A percentile compares a stretch with the other conserved stretches of the same genome.
Conservation (phyloP, 768 basidiomycete species). For the Clathrus columnatus region DNA sequence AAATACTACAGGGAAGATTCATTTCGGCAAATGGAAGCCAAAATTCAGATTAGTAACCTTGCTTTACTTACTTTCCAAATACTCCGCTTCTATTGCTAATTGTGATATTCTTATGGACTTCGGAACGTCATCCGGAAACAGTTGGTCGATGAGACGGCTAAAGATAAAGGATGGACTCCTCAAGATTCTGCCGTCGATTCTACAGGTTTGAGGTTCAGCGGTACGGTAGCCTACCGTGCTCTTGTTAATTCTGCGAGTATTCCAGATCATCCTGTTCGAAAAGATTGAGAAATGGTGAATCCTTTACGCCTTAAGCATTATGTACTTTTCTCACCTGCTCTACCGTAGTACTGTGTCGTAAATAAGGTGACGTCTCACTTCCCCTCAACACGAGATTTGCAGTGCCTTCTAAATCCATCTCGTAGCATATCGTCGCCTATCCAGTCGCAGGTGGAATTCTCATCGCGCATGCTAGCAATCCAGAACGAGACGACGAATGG, state of each 20-base stretch:
- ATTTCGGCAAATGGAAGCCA: conserved; percentile 14
- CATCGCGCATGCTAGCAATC: not conserved
- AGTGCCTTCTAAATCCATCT: not conserved
- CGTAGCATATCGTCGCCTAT: not conserved
- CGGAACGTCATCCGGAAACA: conserved; percentile 24
- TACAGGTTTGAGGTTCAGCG: conserved; percentile 45
- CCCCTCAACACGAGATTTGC: too few species aligned
- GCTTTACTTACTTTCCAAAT: conserved; percentile 16
- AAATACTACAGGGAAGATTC: not conserved
- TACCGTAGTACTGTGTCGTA: not conserved
- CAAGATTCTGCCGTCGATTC: conserved; percentile 31
- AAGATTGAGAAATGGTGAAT: not conserved
- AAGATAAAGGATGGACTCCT: conserved; percentile 19
- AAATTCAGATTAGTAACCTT: conserved; percentile 25
- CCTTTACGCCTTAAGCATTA: not conserved
- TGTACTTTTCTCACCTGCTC: not conserved
- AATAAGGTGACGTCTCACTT: not conserved
- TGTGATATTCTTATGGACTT: conserved; percentile 25
- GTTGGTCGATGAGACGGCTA: conserved; percentile 19
- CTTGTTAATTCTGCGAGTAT: conserved; percentile 42
- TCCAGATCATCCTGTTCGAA: conserved; percentile 1
- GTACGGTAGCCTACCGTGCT: conserved; percentile 36
- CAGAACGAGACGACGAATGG: not conserved
- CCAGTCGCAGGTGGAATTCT: not conserved
- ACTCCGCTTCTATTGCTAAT: conserved; percentile 28